Conservation (phyloP, 192 early-diverging fungal species). For the Mortierella alpina region DNA sequence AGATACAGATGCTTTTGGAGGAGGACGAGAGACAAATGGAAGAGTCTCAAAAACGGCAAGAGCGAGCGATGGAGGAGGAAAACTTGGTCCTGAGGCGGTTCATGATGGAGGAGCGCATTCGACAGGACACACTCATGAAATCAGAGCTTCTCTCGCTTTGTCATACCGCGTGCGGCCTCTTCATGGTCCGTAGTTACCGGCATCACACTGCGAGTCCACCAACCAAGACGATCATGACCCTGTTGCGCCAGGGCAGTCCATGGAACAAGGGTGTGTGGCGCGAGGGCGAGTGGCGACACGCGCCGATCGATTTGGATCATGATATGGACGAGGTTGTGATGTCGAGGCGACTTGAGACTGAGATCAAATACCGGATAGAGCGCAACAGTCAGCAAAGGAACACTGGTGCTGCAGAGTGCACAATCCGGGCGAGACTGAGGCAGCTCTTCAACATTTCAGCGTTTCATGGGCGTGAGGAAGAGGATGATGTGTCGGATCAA, state of each 20-base stretch:
- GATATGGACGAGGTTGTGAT: constrained; percentile 7
- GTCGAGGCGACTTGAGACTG: not conserved
- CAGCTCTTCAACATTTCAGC: too few relatives aligned
- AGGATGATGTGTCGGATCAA: constrained; percentile 6
- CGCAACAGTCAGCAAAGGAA: not conserved
- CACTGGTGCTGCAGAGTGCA: not conserved
- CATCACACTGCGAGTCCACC: not conserved
- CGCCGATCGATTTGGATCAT: constrained; percentile 12
- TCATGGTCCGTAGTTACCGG: not conserved
- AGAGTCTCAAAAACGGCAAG: too few relatives aligned
- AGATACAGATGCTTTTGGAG: too few relatives aligned
- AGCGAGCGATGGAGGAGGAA: too few relatives aligned
- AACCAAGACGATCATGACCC: constrained; percentile 17
- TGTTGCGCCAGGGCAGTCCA: constrained; percentile 16
- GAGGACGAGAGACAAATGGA: too few relatives aligned
- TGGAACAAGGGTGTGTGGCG: constrained; percentile 36
- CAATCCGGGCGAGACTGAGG: too few relatives aligned
- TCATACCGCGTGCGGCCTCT: constrained; percentile 36
- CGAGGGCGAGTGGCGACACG: constrained; percentile 25
- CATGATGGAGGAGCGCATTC: constrained; percentile 14
- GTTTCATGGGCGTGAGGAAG: not conserved
- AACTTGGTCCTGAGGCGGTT: not conserved
- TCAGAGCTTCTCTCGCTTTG: constrained; percentile 23
- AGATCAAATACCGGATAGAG: not conserved
- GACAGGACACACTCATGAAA: constrained; percentile 5